Percentiles rank a stretch among this genome's conserved stretches.
phyloP scores from a whole-genome alignment of 768 basidiomycete species.

The Cantharellus anzutake region DNA sequence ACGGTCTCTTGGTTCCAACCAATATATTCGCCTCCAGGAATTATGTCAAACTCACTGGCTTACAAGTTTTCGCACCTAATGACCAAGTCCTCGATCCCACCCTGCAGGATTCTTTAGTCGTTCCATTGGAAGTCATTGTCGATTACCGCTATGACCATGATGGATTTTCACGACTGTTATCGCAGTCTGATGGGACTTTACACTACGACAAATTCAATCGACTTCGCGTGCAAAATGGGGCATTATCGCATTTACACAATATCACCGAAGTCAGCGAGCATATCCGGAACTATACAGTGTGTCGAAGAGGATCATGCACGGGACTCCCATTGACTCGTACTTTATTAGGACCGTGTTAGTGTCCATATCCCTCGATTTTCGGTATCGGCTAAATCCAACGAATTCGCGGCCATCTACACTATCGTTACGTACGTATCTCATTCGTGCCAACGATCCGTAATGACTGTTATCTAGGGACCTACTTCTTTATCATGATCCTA shows the following conservation, averaged over 20 bases:
- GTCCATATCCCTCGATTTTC: slow-evolving; percentile 74
- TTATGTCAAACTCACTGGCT: slow-evolving; percentile 54
- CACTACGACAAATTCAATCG: slow-evolving; percentile 93
- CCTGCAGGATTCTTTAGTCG: slow-evolving; percentile 16
- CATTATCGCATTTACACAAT: slow-evolving; percentile 10
- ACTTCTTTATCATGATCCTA: slow-evolving; percentile 76
- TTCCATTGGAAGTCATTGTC: slow-evolving; percentile 82
- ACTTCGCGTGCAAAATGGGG: slow-evolving; percentile 55
- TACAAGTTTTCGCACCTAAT: slow-evolving; percentile 76
- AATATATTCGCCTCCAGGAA: slow-evolving; percentile 29
- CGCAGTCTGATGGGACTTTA: slow-evolving; percentile 68
- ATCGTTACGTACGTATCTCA: slow-evolving; percentile 34
- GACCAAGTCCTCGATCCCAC: not conserved
- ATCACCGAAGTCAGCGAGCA: slow-evolving; percentile 23
- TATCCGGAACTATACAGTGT: slow-evolving; percentile 44
- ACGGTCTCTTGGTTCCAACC: not conserved
- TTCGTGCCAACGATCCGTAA: not conserved
- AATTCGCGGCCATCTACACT: slow-evolving; percentile 72
- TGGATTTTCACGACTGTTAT: slow-evolving; percentile 77
- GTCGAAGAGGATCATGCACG: slow-evolving; percentile 8
- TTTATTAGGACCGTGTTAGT: slow-evolving; percentile 52
- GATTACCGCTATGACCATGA: slow-evolving; percentile 67
- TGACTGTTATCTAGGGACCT: slow-evolving; percentile 25
- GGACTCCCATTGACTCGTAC: not conserved
- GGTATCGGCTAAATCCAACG: slow-evolving; percentile 62